phyloP scores from a whole-genome alignment of 495 filamentous ascomycete species.

The Talaromyces thailandensis region DNA sequence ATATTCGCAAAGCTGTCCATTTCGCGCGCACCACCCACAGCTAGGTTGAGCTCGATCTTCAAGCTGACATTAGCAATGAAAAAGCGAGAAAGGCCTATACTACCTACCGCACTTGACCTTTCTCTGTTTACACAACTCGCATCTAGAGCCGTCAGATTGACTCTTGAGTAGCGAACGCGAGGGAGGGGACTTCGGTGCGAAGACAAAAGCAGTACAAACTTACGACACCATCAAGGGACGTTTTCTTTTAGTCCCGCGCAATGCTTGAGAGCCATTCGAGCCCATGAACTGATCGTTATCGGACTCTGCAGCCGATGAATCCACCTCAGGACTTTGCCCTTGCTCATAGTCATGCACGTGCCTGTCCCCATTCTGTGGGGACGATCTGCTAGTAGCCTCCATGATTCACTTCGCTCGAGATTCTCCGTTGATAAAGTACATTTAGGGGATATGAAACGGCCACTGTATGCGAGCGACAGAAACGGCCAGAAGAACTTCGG shows the following conservation, averaged over 20 bases:
- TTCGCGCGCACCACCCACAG: constrained; percentile 83
- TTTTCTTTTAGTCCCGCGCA: constrained; percentile 31
- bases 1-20: constrained; percentile 70
- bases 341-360: neutral
- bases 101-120: constrained; percentile 68
- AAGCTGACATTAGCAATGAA: neutral
- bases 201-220: constrained; percentile 7
- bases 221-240: constrained; percentile 39
- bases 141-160: constrained; percentile 36
- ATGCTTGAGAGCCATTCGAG: constrained; percentile 21
- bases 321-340: constrained; percentile 26
- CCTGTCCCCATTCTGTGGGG: neutral
- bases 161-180: neutral
- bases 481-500: neutral
- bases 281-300: constrained; percentile 22
- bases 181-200: neutral
- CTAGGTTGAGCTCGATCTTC: constrained; percentile 66
- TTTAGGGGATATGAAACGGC: neutral
- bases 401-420: neutral
- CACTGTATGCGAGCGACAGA: neutral
- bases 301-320: constrained; percentile 29
- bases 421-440: neutral
- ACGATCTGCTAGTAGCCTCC: neutral
- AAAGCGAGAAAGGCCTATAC: neutral
- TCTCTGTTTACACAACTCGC: constrained; percentile 75